Evolutionary conservation across 495 filamentous ascomycete species (phyloP).

Genomic region (Halenospora varia): DNA sequence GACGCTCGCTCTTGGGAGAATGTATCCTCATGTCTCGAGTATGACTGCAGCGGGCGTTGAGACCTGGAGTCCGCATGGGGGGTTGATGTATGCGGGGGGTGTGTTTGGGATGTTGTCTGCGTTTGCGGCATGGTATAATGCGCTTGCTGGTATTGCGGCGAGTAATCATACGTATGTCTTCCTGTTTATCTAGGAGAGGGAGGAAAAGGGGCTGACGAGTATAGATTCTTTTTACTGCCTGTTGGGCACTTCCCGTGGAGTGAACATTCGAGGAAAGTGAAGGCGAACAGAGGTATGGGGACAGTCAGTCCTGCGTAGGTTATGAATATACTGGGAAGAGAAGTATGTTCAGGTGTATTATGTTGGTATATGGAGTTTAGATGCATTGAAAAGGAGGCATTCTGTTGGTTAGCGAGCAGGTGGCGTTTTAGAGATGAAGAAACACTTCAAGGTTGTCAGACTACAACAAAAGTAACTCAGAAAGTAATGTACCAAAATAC

Average conservation of each 20-base stretch:
- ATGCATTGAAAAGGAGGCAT: too few relatives aligned
- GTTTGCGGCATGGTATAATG: conserved; percentile 95
- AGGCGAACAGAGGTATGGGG: not conserved
- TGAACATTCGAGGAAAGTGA: conserved; percentile 1
- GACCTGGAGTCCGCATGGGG: not conserved
- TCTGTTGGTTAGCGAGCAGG: too few relatives aligned
- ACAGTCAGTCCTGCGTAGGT: not conserved
- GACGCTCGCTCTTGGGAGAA: not conserved
- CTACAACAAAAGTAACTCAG: too few relatives aligned
- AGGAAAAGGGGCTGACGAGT: not conserved
- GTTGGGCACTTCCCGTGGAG: conserved; percentile 13
- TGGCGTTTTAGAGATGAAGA: too few relatives aligned
- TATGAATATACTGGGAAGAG: not conserved
- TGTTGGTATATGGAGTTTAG: too few relatives aligned
- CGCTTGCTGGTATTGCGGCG: conserved; percentile 76
- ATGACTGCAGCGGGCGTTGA: not conserved
- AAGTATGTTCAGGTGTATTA: too few relatives aligned
- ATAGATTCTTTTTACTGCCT: conserved; percentile 7
- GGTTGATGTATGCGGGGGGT: conserved; percentile 59
- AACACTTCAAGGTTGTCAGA: too few relatives aligned
- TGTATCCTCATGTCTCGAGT: not conserved
- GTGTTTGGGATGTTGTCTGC: conserved; percentile 82
- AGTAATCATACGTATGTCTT: conserved; percentile 10
- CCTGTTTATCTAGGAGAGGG: not conserved
- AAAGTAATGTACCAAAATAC: too few relatives aligned